Evolutionary conservation across 495 filamentous ascomycete species (phyloP), one percentile per base, ranked within the genome.

Genomic region (Tuber aestivum): DNA sequence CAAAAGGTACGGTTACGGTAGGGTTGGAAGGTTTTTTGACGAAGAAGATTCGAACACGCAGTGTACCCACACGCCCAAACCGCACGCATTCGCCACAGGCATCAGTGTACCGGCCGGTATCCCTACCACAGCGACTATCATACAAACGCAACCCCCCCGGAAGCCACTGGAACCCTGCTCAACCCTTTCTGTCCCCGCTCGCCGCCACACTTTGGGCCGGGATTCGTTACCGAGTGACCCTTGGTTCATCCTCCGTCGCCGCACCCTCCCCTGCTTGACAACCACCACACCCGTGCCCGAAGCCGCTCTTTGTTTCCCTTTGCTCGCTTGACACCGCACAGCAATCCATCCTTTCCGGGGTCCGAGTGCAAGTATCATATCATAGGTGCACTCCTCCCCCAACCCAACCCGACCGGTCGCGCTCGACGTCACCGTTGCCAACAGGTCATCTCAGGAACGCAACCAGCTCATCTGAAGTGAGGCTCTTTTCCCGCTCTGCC

Each of bases 251-350:
- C 69, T 32, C 41, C 44, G 77, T 44, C 65, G 45, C 74, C 71
- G 74, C 70, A 70, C 69, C 45, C 78, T 76, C 70, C 77, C 77
- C 73, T 74, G 73, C 65, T 71, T 44, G 38, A 32, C 70, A 71
- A 76, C 72, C 42, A 35, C 71, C 42, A 70, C 76, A 81, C 76
- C 79, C 77, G 76, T 81, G 79, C 72, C 73, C 69, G 75, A 81
- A 78, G 74, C 75, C 78, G 83, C 82, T 84, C 85, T 81, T 83
- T 84, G 82, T 79, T 75, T 74, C 78, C 82, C 83, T 82, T 81
- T 81, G 78, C 78, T 84, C 81, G 79, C 80, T 83, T 75, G 76
- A 82, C 76, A 83, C 76, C 75, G 72, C 82, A 72, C 76, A 74
- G 75, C 75, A 73, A 76, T 76, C 81, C 77, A 70, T 78, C 81